phyloP scores from a whole-genome alignment of 768 basidiomycete genomes.

The Paxillus rubicundulus region DNA sequence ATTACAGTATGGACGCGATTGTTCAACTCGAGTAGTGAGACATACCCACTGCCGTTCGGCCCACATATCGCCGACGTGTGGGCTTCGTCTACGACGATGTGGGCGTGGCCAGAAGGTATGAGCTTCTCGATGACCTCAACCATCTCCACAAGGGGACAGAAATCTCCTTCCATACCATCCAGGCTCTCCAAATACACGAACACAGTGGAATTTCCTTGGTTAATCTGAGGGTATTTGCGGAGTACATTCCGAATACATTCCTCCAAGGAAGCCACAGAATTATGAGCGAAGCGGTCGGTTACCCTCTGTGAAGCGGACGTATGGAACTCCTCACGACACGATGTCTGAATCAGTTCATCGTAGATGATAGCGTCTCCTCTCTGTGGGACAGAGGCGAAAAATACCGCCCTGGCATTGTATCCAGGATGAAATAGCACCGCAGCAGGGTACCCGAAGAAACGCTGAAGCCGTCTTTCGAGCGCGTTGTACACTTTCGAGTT shows the following conservation, averaged over 20 bases:
- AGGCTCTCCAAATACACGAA: constrained; percentile 54
- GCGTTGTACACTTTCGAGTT: constrained; percentile 27
- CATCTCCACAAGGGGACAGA: constrained; percentile 45
- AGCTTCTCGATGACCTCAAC: constrained; percentile 36
- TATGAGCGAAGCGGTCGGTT: constrained; percentile 43
- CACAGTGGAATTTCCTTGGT: constrained; percentile 30
- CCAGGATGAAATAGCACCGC: constrained; percentile 54
- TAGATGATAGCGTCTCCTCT: constrained; percentile 46
- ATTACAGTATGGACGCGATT: constrained; percentile 43
- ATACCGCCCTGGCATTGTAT: constrained; percentile 50
- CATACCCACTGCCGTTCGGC: constrained; percentile 42
- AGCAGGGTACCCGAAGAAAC: constrained; percentile 30
- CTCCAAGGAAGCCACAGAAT: constrained; percentile 37
- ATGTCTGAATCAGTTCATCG: constrained; percentile 54
- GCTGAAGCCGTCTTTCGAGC: constrained; percentile 10
- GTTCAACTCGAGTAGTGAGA: constrained; percentile 41
- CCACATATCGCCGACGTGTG: constrained; percentile 58
- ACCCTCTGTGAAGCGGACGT: constrained; percentile 25
- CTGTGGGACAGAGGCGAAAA: constrained; percentile 47
- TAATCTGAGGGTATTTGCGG: constrained; percentile 21
- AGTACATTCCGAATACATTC: constrained; percentile 28
- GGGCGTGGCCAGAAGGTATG: constrained; percentile 37
- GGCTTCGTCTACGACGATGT: constrained; percentile 56
- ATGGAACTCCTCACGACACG: constrained; percentile 51
- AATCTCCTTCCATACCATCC: constrained; percentile 63